Percentiles rank a stretch among this genome's conserved stretches.
Conservation (phyloP, 2,329 filamentous ascomycete species). For the Arthrobotrys sphaeroides region DNA sequence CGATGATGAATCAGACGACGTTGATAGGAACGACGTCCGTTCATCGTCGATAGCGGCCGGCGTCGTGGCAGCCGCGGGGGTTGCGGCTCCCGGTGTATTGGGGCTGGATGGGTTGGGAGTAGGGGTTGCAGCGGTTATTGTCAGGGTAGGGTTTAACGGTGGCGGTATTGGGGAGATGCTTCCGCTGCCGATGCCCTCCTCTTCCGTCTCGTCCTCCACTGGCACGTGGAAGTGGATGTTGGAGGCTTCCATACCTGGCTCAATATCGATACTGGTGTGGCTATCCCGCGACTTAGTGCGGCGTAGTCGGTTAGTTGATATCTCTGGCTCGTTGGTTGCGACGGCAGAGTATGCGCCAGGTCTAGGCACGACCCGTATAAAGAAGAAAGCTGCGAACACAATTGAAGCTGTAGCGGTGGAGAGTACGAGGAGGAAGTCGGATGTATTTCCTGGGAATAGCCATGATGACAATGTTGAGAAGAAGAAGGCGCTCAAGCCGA, state of each 20-base stretch:
- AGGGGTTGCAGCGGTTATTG: conserved; percentile 51
- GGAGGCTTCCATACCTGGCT: conserved; percentile 71
- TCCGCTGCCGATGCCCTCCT: conserved; percentile 36
- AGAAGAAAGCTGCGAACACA: conserved; percentile 81
- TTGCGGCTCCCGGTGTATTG: conserved; percentile 42
- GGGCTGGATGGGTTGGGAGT: conserved; percentile 42
- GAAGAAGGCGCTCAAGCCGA: conserved; percentile 95
- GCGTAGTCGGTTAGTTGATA: conserved; percentile 63
- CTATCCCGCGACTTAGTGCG: conserved; percentile 64
- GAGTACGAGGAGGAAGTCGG: conserved; percentile 80
- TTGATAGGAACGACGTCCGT: conserved; percentile 81
- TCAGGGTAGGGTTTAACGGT: conserved; percentile 34
- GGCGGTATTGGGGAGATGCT: conserved; percentile 24
- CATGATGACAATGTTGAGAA: conserved; percentile 83
- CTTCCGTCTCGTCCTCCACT: conserved; percentile 36
- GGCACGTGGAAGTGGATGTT: conserved; percentile 41
- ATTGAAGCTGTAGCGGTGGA: conserved; percentile 80
- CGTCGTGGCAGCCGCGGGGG: conserved; percentile 30
- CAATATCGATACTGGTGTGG: conserved; percentile 62
- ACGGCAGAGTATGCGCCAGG: conserved; percentile 69
- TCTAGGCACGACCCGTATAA: conserved; percentile 77
- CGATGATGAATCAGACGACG: conserved; percentile 64
- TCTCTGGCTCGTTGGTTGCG: conserved; percentile 63
- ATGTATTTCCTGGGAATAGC: conserved; percentile 83
- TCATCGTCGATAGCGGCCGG: conserved; percentile 67